Conservation (phyloP, 1,284 basidiomycete genomes). For the Puccinia coronata region DNA sequence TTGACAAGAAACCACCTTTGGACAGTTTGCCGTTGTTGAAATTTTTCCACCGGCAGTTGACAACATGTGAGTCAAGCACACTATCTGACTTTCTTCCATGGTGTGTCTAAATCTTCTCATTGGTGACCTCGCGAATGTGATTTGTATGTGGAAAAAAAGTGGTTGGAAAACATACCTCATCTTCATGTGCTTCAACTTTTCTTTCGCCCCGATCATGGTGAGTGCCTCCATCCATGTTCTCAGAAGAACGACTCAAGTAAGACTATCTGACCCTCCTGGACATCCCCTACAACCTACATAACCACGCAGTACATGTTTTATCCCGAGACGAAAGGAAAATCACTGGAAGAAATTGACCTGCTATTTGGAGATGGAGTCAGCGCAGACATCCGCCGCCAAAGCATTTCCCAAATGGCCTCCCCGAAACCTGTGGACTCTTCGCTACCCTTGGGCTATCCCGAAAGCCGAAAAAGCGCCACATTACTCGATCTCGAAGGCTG, state of each 20-base stretch:
- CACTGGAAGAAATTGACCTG: conserved; percentile 48
- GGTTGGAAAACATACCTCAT: conserved; percentile 57
- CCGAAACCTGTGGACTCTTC: neutral
- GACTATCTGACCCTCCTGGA: neutral
- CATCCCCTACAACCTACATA: too few species aligned
- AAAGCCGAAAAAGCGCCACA: neutral
- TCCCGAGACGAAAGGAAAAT: conserved; percentile 53
- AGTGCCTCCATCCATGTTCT: neutral
- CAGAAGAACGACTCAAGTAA: too few species aligned
- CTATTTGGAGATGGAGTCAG: conserved; percentile 42
- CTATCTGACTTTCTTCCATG: neutral
- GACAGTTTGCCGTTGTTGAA: conserved; percentile 46
- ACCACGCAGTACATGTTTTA: conserved; percentile 50
- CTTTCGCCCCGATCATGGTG: conserved; percentile 51
- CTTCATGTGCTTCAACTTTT: conserved; percentile 51
- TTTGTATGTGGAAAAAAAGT: conserved; percentile 46
- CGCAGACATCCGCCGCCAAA: conserved; percentile 29
- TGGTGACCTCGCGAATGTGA: neutral
- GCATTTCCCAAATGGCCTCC: conserved; percentile 6
- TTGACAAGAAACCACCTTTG: neutral
- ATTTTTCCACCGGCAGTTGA: conserved; percentile 51
- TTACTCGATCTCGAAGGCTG: neutral
- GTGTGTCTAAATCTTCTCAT: neutral
- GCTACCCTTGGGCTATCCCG: neutral
- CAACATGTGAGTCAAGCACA: conserved; percentile 24